Evolutionary conservation across 805 yeast genomes (phyloP).

Genomic region (Metahyphopichia silvanorum): DNA sequence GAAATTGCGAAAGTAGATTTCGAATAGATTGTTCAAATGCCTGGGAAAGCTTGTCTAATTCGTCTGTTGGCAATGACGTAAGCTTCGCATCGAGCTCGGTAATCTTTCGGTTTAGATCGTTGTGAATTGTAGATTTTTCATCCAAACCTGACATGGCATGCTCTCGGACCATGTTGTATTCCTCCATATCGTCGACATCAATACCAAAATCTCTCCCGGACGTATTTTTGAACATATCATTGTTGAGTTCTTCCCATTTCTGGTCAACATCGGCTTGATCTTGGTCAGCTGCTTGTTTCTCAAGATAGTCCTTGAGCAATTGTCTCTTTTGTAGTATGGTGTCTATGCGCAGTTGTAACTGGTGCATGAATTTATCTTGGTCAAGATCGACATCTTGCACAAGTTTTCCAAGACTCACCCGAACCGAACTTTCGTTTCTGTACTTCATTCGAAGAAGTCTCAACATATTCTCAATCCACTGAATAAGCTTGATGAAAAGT

Average conservation of each 20-base stretch:
- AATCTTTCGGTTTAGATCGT: conserved; percentile 5
- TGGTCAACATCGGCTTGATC: conserved; percentile 21
- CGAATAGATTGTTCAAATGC: no score
- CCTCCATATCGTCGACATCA: conserved; percentile 38
- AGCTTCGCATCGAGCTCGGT: conserved; percentile 4
- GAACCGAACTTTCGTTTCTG: conserved; percentile 32
- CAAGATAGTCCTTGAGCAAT: conserved; percentile 33
- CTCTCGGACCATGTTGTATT: conserved; percentile 27
- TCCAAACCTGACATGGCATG: conserved; percentile 6
- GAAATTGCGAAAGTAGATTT: no score
- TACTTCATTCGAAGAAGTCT: conserved; percentile 62
- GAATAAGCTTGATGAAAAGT: conserved; percentile 66
- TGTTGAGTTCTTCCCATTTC: conserved; percentile 46
- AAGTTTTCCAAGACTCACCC: conserved; percentile 40
- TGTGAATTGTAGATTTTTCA: no score
- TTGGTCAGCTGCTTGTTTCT: conserved; percentile 12
- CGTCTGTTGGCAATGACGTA: background rate
- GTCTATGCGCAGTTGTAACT: conserved; percentile 38
- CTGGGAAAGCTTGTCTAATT: background rate
- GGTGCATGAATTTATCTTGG: conserved; percentile 27
- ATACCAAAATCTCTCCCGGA: conserved; percentile 35
- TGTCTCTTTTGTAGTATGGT: conserved; percentile 35
- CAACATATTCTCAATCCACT: conserved; percentile 71
- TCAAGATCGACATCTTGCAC: conserved; percentile 23
- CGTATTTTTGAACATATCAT: conserved; percentile 21